These are phyloP conservation scores for Malassezia vespertilionis DNA, from an alignment of 1,284 basidiomycete species.

Conservation along the genomic window DNA sequence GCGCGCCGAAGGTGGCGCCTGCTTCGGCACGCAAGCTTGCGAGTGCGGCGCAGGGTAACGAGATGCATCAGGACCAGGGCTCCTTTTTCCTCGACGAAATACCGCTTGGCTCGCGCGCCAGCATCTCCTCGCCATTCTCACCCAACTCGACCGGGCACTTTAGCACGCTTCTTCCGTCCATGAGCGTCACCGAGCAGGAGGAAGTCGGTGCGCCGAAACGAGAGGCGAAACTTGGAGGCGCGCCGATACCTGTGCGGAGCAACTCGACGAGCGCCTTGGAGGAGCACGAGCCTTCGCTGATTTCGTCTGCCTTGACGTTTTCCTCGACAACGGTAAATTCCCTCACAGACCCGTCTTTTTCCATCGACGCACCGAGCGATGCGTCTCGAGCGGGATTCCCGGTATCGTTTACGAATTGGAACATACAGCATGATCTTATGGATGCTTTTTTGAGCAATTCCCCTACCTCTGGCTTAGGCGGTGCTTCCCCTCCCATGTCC, in stretches of 20 bases:
- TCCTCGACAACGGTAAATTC: constrained; percentile 2
- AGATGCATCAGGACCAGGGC: not conserved
- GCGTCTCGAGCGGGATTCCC: too few species aligned
- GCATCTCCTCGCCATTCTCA: not conserved
- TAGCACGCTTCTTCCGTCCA: not conserved
- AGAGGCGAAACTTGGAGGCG: too few species aligned
- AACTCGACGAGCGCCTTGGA: constrained; percentile 14
- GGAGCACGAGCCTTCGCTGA: not conserved
- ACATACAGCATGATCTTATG: constrained; percentile 11
- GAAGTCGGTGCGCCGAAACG: too few species aligned
- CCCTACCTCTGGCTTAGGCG: not conserved
- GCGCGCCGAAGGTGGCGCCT: too few species aligned
- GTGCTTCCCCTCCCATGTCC: not conserved
- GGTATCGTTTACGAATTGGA: too few species aligned
- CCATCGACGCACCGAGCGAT: not conserved
- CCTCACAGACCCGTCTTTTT: constrained; percentile 6
- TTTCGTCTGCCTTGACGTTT: not conserved
- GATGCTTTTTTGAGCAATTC: constrained; percentile 12
- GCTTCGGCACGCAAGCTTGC: not conserved
- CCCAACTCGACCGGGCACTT: not conserved
- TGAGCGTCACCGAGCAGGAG: too few species aligned
- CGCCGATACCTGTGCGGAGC: constrained; percentile 3
- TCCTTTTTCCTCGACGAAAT: not conserved
- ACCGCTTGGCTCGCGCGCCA: not conserved
- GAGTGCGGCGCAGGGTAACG: not conserved